Evolutionary conservation across 805 yeast genomes (phyloP).

Genomic region (Ogataea minuta): DNA sequence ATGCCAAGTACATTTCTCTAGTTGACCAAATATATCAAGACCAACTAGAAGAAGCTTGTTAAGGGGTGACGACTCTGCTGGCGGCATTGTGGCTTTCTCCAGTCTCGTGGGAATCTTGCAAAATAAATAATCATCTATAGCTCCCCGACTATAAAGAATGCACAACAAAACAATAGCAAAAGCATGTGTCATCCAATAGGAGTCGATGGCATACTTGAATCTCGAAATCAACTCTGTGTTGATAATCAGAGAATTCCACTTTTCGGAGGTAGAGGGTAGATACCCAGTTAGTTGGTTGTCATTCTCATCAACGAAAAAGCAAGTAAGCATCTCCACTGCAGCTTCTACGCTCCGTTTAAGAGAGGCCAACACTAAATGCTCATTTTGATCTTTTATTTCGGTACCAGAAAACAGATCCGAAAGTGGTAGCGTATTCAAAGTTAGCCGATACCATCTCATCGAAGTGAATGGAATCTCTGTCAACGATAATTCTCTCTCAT

Average conservation of each 20-base stretch:
- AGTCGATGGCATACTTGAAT: conserved; percentile 16
- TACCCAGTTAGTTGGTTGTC: conserved; percentile 11
- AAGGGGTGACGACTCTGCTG: conserved; percentile 17
- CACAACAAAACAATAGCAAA: conserved; percentile 18
- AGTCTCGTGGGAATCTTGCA: conserved; percentile 14
- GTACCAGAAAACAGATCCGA: conserved; percentile 11
- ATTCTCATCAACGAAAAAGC: conserved; percentile 12
- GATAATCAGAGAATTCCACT: conserved; percentile 10
- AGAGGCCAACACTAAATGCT: conserved; percentile 13
- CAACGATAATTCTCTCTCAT: neutral
- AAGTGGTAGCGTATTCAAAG: conserved; percentile 13
- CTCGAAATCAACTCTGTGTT: conserved; percentile 3
- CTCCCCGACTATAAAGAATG: conserved; percentile 18
- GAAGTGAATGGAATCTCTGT: conserved; percentile 22
- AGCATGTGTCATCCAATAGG: conserved; percentile 24
- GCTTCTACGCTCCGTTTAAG: conserved; percentile 19
- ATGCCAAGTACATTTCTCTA: conserved; percentile 16
- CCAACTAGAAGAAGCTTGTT: conserved; percentile 18
- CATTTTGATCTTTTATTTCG: conserved; percentile 7
- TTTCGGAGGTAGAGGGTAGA: conserved; percentile 13
- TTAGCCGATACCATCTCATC: conserved; percentile 20
- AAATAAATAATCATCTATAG: conserved; percentile 18
- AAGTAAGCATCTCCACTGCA: conserved; percentile 19
- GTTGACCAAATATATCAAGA: conserved; percentile 10
- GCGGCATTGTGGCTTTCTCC: conserved; percentile 14